Base-by-base conservation (phyloP, 345 rosid species). In the Raphanus sativus region DNA sequence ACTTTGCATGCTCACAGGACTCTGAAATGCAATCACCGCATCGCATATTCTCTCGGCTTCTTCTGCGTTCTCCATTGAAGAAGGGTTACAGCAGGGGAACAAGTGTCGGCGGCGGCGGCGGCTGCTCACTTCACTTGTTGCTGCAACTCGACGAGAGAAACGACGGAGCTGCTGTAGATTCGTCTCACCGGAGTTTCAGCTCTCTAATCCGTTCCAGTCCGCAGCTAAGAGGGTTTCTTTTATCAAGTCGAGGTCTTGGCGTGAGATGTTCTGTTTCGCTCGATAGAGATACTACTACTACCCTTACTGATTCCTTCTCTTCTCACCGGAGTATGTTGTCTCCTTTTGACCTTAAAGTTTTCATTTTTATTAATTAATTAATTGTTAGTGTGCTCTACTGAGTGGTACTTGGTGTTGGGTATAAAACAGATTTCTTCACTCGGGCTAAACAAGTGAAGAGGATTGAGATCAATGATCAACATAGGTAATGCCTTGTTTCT, bases 381-480 rank as follows among this genome's bases (percentile, higher is more conserved):
- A 50, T 75, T 75, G 12, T 8, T 13, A 24, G 5, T 52, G 33
- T 29, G 15, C 1, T 11, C 4, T 73, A 17, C 55, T 55, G 8
- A 13, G 42, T 16, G 7, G n/a, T 15, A 25, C 61, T 50, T 48
- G 15, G 16, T 38, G 33, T 58, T 21, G 21, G 21, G 21, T 21
- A 21, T 21, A 0, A 0, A 12, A 71, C 81, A 93, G 97, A 59
- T 64, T 89, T 93, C 75, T 84, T 91, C 70, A 91, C 94, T 1
- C 84, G 92, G 70, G 86, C 97, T 0, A 93, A 93, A 82, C 93
- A 84, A 75, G 76, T 82, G 71, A 81, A 88, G 91, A 86, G 82
- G 77, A 89, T 93, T 73, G 90, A 85, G 82, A 67, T 85, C 25
- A 86, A 61, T 86, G 98, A 93, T 81, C 88, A 85, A 62, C 98